Percentiles rank a stretch among this genome's conserved stretches.
These are phyloP conservation scores for Cinnamomum chago DNA, from an alignment of 164 flowering plant species.

Conservation along the genomic window DNA sequence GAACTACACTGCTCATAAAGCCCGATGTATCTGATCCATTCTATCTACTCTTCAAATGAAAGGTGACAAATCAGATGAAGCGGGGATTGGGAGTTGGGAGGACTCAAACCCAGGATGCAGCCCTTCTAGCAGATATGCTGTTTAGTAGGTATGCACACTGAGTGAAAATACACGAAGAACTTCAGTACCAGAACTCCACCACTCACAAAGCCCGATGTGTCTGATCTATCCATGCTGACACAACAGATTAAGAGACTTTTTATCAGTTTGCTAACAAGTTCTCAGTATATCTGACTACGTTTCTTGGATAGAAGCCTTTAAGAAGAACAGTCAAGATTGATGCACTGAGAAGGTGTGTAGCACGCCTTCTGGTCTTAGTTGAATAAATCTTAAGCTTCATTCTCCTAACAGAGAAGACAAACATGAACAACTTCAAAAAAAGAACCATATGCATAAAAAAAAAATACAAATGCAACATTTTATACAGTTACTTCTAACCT, in stretches of 20 bases:
- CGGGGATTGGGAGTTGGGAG: neutral
- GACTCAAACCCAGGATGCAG: constrained; percentile 2
- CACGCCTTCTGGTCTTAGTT: constrained; percentile 32
- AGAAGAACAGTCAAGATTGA: constrained; percentile 26
- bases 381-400: constrained; percentile 40
- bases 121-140: neutral
- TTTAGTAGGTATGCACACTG: constrained; percentile 4
- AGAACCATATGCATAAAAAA: neutral
- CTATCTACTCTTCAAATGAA: constrained; percentile 3
- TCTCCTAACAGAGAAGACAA: constrained; percentile 24
- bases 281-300: constrained; percentile 52
- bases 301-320: constrained; percentile 57
- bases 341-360: constrained; percentile 22
- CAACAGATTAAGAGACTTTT: constrained; percentile 2
- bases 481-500: neutral
- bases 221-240: constrained; percentile 26
- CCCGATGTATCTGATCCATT: constrained; percentile 38
- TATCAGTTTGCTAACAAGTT: constrained; percentile 9
- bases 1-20: constrained; percentile 72
- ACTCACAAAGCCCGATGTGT: constrained; percentile 65
- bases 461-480: neutral
- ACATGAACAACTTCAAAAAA: neutral
- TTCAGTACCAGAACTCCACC: constrained; percentile 42
- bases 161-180: constrained; percentile 14
- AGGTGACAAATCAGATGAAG: constrained; percentile 1